Conservation (phyloP, 1,284 basidiomycete genomes). For the Cronartium ribicola region DNA sequence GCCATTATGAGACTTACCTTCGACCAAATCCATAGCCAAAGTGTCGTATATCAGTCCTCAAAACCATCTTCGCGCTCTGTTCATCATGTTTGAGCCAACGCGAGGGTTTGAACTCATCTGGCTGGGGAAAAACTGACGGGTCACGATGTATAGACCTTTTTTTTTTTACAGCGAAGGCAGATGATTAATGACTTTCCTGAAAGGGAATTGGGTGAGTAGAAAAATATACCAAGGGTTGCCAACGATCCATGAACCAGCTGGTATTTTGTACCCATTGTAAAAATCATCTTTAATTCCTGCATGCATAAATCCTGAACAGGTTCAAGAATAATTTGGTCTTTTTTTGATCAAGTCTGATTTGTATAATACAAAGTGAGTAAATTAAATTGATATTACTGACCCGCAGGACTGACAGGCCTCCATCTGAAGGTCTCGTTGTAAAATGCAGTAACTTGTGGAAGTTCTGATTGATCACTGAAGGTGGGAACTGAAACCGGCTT, state of each 20-base stretch:
- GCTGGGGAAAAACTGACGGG: constrained; percentile 31
- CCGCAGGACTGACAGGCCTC: constrained; percentile 55
- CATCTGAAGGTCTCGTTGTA: constrained; percentile 63
- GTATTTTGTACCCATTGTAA: constrained; percentile 44
- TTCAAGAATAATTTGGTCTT: constrained; percentile 1
- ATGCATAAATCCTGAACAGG: constrained; percentile 25
- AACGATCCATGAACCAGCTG: constrained; percentile 44
- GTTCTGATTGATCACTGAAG: constrained; percentile 57
- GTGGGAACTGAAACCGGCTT: constrained; percentile 15
- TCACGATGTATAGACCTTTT: constrained; percentile 43
- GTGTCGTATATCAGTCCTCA: constrained; percentile 30
- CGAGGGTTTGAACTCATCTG: constrained; percentile 26
- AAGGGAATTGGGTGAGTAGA: neutral
- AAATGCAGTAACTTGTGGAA: constrained; percentile 62
- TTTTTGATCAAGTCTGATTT: too few relatives aligned
- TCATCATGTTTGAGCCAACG: constrained; percentile 31
- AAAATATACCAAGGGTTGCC: constrained; percentile 45
- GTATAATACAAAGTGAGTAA: too few relatives aligned
- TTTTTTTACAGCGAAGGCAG: constrained; percentile 17
- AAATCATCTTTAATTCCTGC: constrained; percentile 31
- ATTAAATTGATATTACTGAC: too few relatives aligned
- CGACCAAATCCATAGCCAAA: constrained; percentile 41
- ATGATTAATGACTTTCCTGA: neutral
- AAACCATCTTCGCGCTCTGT: constrained; percentile 3
- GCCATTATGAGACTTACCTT: constrained; percentile 7